These are phyloP conservation scores for Pyracantha coccinea DNA, from an alignment of 331 rosid species.

Conservation along the genomic window DNA sequence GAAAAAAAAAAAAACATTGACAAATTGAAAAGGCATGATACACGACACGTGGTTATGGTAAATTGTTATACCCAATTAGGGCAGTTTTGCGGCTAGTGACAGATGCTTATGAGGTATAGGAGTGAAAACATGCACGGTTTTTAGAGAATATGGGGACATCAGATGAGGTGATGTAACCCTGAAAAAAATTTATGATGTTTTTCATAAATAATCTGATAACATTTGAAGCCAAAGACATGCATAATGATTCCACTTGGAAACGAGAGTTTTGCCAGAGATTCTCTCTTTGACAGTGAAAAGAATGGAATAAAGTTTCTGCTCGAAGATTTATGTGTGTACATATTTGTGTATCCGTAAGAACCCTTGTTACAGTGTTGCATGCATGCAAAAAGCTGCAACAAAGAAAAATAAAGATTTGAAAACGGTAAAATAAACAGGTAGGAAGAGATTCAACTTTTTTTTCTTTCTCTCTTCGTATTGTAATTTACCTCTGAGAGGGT, in stretches of 20 bases:
- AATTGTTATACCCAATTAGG: background rate
- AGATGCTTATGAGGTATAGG: constrained; percentile 25
- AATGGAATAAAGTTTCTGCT: background rate
- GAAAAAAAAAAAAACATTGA: background rate
- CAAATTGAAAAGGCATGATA: background rate
- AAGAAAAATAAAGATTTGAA: background rate
- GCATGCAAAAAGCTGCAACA: constrained; percentile 1
- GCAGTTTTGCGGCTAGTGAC: constrained; percentile 9
- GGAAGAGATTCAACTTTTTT: too few relatives aligned
- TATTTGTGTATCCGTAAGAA: background rate
- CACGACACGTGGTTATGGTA: background rate
- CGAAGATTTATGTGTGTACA: background rate
- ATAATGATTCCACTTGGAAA: constrained; percentile 7
- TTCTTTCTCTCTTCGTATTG: too few relatives aligned
- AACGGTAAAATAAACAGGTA: background rate
- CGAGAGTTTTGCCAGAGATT: constrained; percentile 1
- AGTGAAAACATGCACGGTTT: background rate
- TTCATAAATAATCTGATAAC: constrained; percentile 4
- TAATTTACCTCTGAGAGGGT: constrained; percentile 45
- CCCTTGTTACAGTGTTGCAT: background rate
- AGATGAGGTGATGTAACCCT: constrained; percentile 21
- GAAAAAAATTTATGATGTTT: constrained; percentile 5
- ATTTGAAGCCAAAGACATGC: constrained; percentile 17
- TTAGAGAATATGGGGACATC: background rate
- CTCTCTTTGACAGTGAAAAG: background rate